These are phyloP conservation scores for Royoungia palumana DNA, from an alignment of 768 basidiomycete species.

Conservation along the genomic window DNA sequence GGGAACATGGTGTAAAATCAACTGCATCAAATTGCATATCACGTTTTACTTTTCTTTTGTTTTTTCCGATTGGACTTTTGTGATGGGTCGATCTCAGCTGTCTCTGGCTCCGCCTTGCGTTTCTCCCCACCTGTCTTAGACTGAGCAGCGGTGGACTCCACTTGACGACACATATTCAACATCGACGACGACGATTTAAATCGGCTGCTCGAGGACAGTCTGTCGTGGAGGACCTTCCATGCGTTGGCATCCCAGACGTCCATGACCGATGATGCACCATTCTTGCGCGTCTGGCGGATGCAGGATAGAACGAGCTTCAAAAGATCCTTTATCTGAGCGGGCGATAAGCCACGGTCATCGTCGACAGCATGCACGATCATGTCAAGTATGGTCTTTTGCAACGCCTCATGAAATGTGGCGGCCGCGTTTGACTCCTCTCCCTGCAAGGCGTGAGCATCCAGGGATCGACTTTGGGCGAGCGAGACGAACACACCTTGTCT, in stretches of 20 bases:
- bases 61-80: constrained; percentile 46
- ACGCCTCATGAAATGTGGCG: constrained; percentile 41
- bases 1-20: neutral
- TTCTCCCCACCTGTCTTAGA: constrained; percentile 26
- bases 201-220: constrained; percentile 49
- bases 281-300: constrained; percentile 58
- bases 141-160: constrained; percentile 33
- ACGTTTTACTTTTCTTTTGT: constrained; percentile 37
- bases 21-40: constrained; percentile 1
- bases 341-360: constrained; percentile 44
- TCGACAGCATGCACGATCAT: constrained; percentile 48
- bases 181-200: constrained; percentile 64
- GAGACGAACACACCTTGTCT: constrained; percentile 16
- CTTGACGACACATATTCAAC: constrained; percentile 61
- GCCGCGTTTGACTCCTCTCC: constrained; percentile 40
- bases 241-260: constrained; percentile 56
- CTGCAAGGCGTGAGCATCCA: constrained; percentile 22
- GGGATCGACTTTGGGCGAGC: neutral
- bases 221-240: constrained; percentile 51
- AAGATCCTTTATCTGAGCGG: constrained; percentile 74
- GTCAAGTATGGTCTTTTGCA: constrained; percentile 50
- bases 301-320: constrained; percentile 65
- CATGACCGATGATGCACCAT: constrained; percentile 34
- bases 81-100: constrained; percentile 25
- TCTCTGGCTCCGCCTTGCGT: constrained; percentile 36